Evolutionary conservation across 768 basidiomycete genomes (phyloP), one percentile per base, ranked within the genome.

Genomic region (Panaeolus papilionaceus): DNA sequence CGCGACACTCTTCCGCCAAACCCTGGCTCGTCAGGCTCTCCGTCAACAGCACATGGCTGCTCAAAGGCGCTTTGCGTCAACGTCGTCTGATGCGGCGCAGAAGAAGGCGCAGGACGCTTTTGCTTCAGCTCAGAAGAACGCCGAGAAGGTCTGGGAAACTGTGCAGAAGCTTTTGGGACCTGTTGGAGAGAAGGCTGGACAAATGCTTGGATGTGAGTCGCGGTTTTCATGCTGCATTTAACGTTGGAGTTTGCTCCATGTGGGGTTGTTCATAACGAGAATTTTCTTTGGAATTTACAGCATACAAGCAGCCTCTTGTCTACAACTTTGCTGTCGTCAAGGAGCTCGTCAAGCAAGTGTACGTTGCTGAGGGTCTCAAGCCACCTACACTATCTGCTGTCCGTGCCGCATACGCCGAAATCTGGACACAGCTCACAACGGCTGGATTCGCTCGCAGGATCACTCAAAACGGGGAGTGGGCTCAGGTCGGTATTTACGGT

Each of bases 311-410:
- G 74, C 93, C 94, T 4, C 75, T 95, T 40, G 68, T 86, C 37
- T 95, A 95, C 84, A 95, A 95, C 82, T 80, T 92, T 37, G 75
- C 89, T 64, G 93, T 96, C 61, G 83, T 87, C 20, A 88, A 89
- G 64, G 94, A 95, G 75, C 71, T 97, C 62, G 73, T 86, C 64
- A 93, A 92, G 79, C 89, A 92, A 69, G 82, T 94, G 64, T 94
- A 94, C 79, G 74, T 86, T 64, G 84, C 85, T 44, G 93, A 94
- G 79, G 88, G 82, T 68, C 88, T 93, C 65, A 83, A 85, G 65
- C 93, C 92, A 11, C 95, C 94, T 14, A 84, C 86, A 33, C 64
- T 90, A 23, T 78, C 82, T 26, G 77, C 87, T 45, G 74, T 92
- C 73, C 79, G 82, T 37, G 79, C 80, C 39, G 88, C 88, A 33